Percentiles rank a stretch among this genome's conserved stretches.
Conservation (phyloP, 2,329 filamentous ascomycete genomes). For the Exophiala sp. region DNA sequence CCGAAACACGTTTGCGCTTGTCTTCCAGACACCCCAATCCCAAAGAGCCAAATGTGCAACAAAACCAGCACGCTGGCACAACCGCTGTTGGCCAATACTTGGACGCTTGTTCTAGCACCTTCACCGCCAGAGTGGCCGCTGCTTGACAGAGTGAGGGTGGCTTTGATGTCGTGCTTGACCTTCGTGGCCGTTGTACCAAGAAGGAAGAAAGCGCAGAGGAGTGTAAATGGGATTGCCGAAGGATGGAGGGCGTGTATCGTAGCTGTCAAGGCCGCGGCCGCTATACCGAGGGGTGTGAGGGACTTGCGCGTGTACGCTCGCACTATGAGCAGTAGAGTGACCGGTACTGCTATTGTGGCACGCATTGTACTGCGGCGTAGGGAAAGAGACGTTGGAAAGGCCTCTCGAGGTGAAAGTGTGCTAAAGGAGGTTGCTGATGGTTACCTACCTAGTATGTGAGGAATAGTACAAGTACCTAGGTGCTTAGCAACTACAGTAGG, state of each 20-base stretch:
- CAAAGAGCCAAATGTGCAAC: slow-evolving; percentile 19
- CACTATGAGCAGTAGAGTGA: slow-evolving; percentile 55
- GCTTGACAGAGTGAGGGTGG: slow-evolving; percentile 69
- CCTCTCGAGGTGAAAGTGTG: not conserved
- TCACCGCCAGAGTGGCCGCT: slow-evolving; percentile 67
- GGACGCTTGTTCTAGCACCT: slow-evolving; percentile 73
- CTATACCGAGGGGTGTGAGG: slow-evolving; percentile 69
- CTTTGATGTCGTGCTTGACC: slow-evolving; percentile 82
- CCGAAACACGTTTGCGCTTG: slow-evolving; percentile 5
- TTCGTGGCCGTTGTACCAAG: slow-evolving; percentile 79
- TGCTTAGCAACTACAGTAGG: too few relatives aligned
- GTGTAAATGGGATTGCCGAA: slow-evolving; percentile 82
- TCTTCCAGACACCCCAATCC: not conserved
- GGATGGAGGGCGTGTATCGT: slow-evolving; percentile 81
- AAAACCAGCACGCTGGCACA: slow-evolving; percentile 63
- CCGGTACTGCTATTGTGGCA: slow-evolving; percentile 39
- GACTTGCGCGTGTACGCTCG: slow-evolving; percentile 67
- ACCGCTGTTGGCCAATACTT: slow-evolving; percentile 84
- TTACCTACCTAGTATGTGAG: too few relatives aligned
- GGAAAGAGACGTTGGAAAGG: not conserved
- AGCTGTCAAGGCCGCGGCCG: slow-evolving; percentile 67
- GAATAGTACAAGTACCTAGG: too few relatives aligned
- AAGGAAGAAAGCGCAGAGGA: slow-evolving; percentile 80
- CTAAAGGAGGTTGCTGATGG: too few relatives aligned
- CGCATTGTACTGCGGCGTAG: slow-evolving; percentile 34